Conservation (phyloP, 306 rosid species). For the Carpinus viminea region DNA sequence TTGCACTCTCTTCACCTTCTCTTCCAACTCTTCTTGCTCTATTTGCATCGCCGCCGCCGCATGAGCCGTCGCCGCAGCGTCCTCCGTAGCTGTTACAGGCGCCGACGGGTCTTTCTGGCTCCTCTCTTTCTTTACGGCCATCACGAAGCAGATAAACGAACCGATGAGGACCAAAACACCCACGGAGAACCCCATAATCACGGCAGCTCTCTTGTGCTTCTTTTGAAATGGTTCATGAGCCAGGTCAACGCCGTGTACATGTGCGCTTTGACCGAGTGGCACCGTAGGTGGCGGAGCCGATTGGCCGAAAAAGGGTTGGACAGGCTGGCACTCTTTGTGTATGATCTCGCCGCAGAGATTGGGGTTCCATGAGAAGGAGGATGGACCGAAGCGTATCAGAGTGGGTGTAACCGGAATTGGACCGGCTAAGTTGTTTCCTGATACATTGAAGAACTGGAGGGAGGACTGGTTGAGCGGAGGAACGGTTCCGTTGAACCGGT, state of each 20-base stretch:
- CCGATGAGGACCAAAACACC: slow-evolving; percentile 43
- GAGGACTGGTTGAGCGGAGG: slow-evolving; percentile 78
- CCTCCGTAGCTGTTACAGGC: slow-evolving; percentile 38
- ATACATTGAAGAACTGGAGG: slow-evolving; percentile 50
- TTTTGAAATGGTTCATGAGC: slow-evolving; percentile 38
- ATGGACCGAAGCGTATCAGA: slow-evolving; percentile 48
- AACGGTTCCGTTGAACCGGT: slow-evolving; percentile 54
- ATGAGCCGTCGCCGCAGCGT: slow-evolving; percentile 43
- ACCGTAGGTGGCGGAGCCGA: slow-evolving; percentile 38
- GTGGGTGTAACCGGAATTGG: slow-evolving; percentile 67
- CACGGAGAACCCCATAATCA: slow-evolving; percentile 57
- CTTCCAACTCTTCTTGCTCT: slow-evolving; percentile 76
- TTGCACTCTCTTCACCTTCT: slow-evolving; percentile 66
- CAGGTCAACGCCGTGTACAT: slow-evolving; percentile 50
- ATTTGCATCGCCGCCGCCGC: slow-evolving; percentile 60
- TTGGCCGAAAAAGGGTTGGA: slow-evolving; percentile 56
- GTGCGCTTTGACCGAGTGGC: slow-evolving; percentile 46
- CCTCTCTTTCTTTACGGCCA: slow-evolving; percentile 43
- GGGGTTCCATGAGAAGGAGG: slow-evolving; percentile 65
- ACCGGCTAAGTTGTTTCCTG: slow-evolving; percentile 74
- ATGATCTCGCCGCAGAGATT: slow-evolving; percentile 76
- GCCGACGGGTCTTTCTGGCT: slow-evolving; percentile 13
- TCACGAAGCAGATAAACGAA: slow-evolving; percentile 51
- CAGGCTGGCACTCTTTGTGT: slow-evolving; percentile 60
- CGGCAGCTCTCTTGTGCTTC: slow-evolving; percentile 40